Conservation (phyloP, 148 eudicot genomes). For the Rhododendron mucronatum region DNA sequence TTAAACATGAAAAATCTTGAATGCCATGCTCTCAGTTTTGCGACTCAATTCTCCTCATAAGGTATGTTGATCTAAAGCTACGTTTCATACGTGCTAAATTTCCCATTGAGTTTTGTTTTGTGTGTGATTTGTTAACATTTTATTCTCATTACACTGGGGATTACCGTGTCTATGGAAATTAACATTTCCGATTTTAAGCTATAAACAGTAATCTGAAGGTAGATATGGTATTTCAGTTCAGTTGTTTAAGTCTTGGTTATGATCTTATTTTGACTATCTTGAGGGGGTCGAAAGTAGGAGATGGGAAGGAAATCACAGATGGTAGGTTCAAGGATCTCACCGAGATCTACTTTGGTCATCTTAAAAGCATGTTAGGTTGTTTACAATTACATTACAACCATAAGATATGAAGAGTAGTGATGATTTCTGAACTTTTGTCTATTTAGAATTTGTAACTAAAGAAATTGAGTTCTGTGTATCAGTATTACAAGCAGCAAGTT, state of each 20-base stretch:
- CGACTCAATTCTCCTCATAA: slow-evolving; percentile 50
- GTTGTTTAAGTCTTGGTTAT: background rate
- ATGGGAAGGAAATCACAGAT: background rate
- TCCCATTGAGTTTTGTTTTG: background rate
- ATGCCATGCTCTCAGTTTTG: slow-evolving; percentile 82
- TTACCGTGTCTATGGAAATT: background rate
- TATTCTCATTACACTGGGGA: too few species aligned
- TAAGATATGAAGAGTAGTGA: background rate
- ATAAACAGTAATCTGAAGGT: background rate
- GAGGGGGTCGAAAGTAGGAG: background rate
- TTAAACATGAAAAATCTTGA: slow-evolving; percentile 85
- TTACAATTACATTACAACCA: background rate
- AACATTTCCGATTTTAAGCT: background rate
- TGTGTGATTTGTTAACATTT: background rate
- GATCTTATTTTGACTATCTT: background rate
- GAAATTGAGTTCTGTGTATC: too few species aligned
- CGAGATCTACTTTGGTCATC: background rate
- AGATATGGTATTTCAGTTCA: background rate
- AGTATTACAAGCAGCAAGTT: background rate
- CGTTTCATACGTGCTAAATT: background rate
- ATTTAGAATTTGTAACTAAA: background rate
- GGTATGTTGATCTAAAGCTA: slow-evolving; percentile 21
- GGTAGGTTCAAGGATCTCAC: background rate
- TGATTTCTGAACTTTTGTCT: background rate
- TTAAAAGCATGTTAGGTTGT: background rate